Conservation (phyloP, 768 basidiomycete species). For the Hortiboletus campestris region DNA sequence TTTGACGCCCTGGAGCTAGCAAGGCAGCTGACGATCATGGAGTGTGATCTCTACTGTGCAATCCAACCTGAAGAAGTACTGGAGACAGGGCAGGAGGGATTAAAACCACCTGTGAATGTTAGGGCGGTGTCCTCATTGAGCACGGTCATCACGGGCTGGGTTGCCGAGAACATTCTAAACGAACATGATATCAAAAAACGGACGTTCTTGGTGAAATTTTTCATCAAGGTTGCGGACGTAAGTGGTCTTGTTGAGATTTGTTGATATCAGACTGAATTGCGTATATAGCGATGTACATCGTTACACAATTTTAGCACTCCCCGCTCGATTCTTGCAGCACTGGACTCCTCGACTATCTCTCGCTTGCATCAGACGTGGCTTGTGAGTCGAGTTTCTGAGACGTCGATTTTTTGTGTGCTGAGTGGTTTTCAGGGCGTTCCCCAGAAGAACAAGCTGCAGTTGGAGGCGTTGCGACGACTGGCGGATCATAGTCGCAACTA, state of each 20-base stretch:
- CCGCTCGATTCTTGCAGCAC: constrained; percentile 87
- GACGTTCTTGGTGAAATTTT: constrained; percentile 78
- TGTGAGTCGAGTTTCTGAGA: constrained; percentile 46
- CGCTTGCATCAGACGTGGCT: constrained; percentile 92
- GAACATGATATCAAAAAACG: constrained; percentile 89
- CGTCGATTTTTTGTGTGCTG: background rate
- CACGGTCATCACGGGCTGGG: constrained; percentile 93
- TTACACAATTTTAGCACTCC: constrained; percentile 91
- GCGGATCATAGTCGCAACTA: constrained; percentile 92
- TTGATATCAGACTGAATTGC: constrained; percentile 7
- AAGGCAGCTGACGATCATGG: constrained; percentile 92
- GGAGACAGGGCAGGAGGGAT: constrained; percentile 74
- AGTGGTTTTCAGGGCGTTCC: constrained; percentile 62
- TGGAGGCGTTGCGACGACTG: constrained; percentile 78
- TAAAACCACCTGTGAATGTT: constrained; percentile 63
- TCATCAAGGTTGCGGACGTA: constrained; percentile 91
- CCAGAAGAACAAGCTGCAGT: constrained; percentile 76
- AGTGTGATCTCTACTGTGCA: constrained; percentile 80
- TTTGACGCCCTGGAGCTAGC: constrained; percentile 92
- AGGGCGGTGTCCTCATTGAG: constrained; percentile 84
- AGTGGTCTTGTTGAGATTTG: constrained; percentile 32
- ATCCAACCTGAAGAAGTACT: constrained; percentile 89
- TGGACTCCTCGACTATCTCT: constrained; percentile 94
- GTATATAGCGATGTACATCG: constrained; percentile 70
- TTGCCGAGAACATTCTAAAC: constrained; percentile 89